Evolutionary conservation across 140 eudicot species (phyloP), one percentile per base, ranked within the genome.

Genomic region (Erigeron philadelphicus): DNA sequence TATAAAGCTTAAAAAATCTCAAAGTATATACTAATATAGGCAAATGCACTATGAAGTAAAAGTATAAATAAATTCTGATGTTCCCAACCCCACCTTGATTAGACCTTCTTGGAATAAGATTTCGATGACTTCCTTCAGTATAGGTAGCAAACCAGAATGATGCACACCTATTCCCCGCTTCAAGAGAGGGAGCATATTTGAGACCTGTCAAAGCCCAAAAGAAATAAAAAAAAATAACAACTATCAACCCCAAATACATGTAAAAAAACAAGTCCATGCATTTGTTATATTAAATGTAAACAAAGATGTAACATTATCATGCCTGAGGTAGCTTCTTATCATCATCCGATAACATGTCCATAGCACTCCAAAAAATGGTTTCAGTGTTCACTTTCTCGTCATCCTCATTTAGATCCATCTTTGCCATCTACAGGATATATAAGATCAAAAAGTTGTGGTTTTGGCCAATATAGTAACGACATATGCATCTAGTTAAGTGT

Each of bases 81-180:
- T 48, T 52, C 52, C 61, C 58, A 50, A 58, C 21, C 47, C 42
- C 78, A 94, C 99, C 99, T 94, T 94, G 67, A 94, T 94, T 15
- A 87, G 81, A 52, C 99, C 99, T 87, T 94, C 99, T 80, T 94
- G 99, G 66, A 94, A 94, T 19, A 94, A 81, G 68, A 94, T 94
- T 75, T 94, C 99, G 71, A 94, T 94, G 15, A 94, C 99, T 94
- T 94, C 99, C 79, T 94, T 94, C 70, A 94, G 66, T 75, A 94
- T 94, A 68, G 99, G 99, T 59, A 94, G 95, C 84, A 94, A 77
- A 10, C 99, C 99, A 67, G 99, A 94, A 80, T 94, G 99, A 85
- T 94, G 99, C 69, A 94, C 99, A 42, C 99, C 96, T 52, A 94
- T 94, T 66, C 99, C 99, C 68, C 99, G 95, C 80, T 94, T 94